Base-by-base conservation (phyloP, 306 rosid genomes). In the Echinosophora koreensis region DNA sequence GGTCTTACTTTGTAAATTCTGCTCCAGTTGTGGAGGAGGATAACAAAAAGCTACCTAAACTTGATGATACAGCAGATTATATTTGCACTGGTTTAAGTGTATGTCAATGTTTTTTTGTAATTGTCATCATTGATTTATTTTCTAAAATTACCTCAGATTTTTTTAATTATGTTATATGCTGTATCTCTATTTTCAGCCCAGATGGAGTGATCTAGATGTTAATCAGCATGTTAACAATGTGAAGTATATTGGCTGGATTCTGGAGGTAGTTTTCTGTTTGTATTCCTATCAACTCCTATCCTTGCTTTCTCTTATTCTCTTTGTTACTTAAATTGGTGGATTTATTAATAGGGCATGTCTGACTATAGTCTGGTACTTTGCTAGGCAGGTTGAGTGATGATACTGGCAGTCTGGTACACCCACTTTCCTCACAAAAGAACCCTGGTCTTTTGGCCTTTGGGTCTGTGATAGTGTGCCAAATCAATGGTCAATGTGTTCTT, bases 221-320 rank as follows among this genome's bases (percentile, higher is more conserved):
- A 95, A 95, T 74, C 99, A 88, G 93, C 99, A 95, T 73, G 99
- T 95, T 78, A 95, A 95, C 85, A 95, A 95, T 80, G 99, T 95
- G 77, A 95, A 95, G 88, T 95, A 95, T 86, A 78, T 95, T 84
- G 97, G 97, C 77, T 95, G 99, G 99, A 81, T 95, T 85, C 94
- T 95, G 15, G 99, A 95, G 98, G 98, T 95, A 84, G 46, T 73
- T 41, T 67, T 61, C 41, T 64, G 56, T 66, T 5, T 16, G 17
- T 54, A 63, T 50, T 84, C 5, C 1, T 60, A 22, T 52, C 10
- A 49, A 9, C 9, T 55, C 37, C 4, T 3, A 3, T 56, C 60
- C 66, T 35, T 44, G 46, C 37, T 56, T 65, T 58, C 46, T 62
- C 12, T 32, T 13, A 22, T 37, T 22, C 34, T 16, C 18, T 16